Base-by-base conservation (phyloP, 164 flowering plant genomes). In the Warburgia ugandensis region DNA sequence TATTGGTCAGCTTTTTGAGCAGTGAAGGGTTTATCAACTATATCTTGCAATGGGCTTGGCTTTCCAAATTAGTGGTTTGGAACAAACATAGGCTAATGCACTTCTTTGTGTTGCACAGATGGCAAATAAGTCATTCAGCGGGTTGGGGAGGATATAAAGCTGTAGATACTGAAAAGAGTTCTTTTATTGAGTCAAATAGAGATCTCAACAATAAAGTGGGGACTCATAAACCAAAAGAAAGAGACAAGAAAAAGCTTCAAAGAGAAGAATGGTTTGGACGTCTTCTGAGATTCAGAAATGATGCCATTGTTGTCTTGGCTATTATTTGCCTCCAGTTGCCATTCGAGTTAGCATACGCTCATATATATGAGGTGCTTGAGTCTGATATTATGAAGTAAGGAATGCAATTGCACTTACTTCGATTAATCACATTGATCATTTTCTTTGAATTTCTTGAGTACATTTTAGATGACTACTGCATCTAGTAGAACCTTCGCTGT, bases 251-350 rank as follows among this genome's bases (percentile, higher is more conserved):
- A 60, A 54, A 52, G 17, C 75, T 62, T 56, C 98, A 80, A 66
- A 81, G 85, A 67, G 69, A 72, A 14, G 98, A 92, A 67, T 92
- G 95, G 96, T 56, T 78, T 59, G 80, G 82, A 27, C 69, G 68
- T 68, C 68, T 85, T 16, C 63, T 62, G 84, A 73, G 89, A 70
- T 71, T 87, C 55, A 83, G 98, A 69, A 92, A 92, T 64, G 94
- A 92, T 65, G 82, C 77, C 12, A 30, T 92, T 6, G 58, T 92
- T 50, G 76, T 92, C 64, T 21, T 75, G 61, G 83, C 87, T 55
- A 85, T 92, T 38, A 73, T 92, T 59, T 85, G 90, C 68, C 95
- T 88, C 63, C 98, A 92, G 69, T 60, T 92, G 67, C 98, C 98
- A 9, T 85, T 92, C 67, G 98, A 92, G 71, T 66, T 92, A 66